These are phyloP conservation scores for Butyriboletus appendiculatus DNA, from an alignment of 1,284 basidiomycete species.

Conservation along the genomic window DNA sequence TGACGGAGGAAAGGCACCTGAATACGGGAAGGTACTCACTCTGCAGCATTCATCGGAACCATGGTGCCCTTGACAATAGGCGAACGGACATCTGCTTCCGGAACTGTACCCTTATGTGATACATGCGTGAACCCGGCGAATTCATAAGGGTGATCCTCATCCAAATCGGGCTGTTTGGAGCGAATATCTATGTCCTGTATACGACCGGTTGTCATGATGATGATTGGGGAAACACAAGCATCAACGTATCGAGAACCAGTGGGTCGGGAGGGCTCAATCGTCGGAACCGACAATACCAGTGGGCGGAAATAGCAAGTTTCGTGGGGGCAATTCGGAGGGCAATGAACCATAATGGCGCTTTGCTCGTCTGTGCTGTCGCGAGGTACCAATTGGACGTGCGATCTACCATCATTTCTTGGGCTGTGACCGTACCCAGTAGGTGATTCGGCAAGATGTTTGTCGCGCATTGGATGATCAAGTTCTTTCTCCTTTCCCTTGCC, in stretches of 20 bases:
- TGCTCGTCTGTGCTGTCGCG: constrained; percentile 7
- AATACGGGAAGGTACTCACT: constrained; percentile 22
- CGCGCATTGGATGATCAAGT: background rate
- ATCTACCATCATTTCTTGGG: constrained; percentile 13
- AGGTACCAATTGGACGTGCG: constrained; percentile 30
- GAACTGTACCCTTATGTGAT: constrained; percentile 8
- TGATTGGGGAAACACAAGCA: constrained; percentile 30
- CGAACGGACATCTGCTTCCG: constrained; percentile 30
- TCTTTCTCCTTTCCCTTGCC: constrained; percentile 5
- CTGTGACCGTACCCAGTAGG: background rate
- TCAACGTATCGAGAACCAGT: constrained; percentile 24
- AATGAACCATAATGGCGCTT: constrained; percentile 23
- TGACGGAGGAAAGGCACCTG: background rate
- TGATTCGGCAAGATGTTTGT: constrained; percentile 2
- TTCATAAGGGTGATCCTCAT: constrained; percentile 2
- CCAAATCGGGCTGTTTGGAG: background rate
- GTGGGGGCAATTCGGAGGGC: constrained; percentile 26
- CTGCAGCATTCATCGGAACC: constrained; percentile 19
- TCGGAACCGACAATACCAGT: background rate
- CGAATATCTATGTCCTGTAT: background rate
- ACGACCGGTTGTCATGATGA: constrained; percentile 7
- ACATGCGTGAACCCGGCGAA: constrained; percentile 18
- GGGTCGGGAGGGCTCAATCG: background rate
- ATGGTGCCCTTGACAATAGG: constrained; percentile 26
- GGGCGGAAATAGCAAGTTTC: constrained; percentile 10